Percentiles rank a stretch among this genome's conserved stretches.
These are phyloP conservation scores for Amanita brunnescens DNA, from an alignment of 768 basidiomycete species.

Conservation along the genomic window DNA sequence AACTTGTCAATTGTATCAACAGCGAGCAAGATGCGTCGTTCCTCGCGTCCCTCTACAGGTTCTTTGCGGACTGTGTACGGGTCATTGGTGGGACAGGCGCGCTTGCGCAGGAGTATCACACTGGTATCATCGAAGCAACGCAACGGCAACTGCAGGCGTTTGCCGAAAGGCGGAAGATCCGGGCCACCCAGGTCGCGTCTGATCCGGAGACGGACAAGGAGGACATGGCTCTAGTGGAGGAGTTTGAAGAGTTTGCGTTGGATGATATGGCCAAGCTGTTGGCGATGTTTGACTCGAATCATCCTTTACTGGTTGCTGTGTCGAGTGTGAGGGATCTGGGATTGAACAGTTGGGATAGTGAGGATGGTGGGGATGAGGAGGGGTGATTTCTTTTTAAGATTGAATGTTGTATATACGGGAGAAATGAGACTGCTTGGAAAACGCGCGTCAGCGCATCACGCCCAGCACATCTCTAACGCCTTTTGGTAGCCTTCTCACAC, in stretches of 20 bases:
- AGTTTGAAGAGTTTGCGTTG: slow-evolving; percentile 76
- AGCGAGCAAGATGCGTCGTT: slow-evolving; percentile 71
- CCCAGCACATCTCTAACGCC: too few species aligned
- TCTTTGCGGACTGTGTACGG: slow-evolving; percentile 51
- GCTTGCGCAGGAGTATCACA: slow-evolving; percentile 45
- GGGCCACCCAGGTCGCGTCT: slow-evolving; percentile 29
- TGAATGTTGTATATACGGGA: too few species aligned
- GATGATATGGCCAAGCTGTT: slow-evolving; percentile 73
- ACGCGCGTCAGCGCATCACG: too few species aligned
- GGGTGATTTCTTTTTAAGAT: too few species aligned
- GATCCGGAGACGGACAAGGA: slow-evolving; percentile 42
- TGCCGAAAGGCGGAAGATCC: slow-evolving; percentile 57
- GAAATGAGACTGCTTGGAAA: too few species aligned
- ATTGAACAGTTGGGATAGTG: slow-evolving; percentile 38
- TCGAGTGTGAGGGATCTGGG: slow-evolving; percentile 67
- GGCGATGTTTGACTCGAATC: slow-evolving; percentile 42
- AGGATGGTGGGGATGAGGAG: slow-evolving; percentile 32
- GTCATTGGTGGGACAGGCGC: slow-evolving; percentile 47
- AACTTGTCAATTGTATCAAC: slow-evolving; percentile 53
- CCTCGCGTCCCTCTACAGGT: slow-evolving; percentile 68
- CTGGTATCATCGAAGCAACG: slow-evolving; percentile 56
- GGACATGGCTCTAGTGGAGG: slow-evolving; percentile 64
- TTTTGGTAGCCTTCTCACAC: too few species aligned
- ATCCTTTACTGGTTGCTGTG: slow-evolving; percentile 62
- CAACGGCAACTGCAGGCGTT: slow-evolving; percentile 61